phyloP scores from a whole-genome alignment of 495 filamentous ascomycete species.

The Trichoderma virens region DNA sequence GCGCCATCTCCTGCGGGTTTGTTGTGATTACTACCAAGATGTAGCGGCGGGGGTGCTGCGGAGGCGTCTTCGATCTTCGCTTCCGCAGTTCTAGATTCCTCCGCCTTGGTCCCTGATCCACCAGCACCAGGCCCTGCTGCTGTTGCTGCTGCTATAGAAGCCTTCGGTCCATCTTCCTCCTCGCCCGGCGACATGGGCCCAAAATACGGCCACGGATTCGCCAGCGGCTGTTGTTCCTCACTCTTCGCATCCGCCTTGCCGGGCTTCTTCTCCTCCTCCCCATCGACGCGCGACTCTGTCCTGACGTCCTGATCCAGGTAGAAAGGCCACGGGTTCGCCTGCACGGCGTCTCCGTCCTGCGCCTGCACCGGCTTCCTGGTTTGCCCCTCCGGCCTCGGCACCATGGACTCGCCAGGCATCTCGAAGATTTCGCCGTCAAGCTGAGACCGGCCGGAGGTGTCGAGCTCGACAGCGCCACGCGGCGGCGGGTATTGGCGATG shows the following conservation, averaged over 20 bases:
- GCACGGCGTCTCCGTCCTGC: neutral
- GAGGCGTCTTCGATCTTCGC: neutral
- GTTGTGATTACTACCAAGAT: neutral
- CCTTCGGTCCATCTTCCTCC: neutral
- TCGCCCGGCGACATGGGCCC: neutral
- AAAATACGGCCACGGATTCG: slow-evolving; percentile 9
- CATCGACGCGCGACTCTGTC: too few relatives aligned
- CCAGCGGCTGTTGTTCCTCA: neutral
- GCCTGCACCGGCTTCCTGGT: neutral
- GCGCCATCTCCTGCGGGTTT: neutral
- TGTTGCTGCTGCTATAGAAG: neutral
- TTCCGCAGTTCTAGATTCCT: neutral
- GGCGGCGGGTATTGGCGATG: slow-evolving; percentile 6
- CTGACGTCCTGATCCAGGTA: neutral
- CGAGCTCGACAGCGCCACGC: slow-evolving; percentile 1
- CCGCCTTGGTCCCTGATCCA: neutral
- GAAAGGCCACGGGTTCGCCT: slow-evolving; percentile 2
- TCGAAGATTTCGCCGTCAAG: neutral
- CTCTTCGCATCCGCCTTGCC: neutral
- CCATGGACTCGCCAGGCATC: slow-evolving; percentile 4
- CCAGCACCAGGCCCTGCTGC: neutral
- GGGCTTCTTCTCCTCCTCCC: too few relatives aligned
- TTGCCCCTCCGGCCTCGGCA: neutral
- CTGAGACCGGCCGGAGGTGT: neutral
- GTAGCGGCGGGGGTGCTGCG: neutral